Evolutionary conservation across 78 protist species (phyloP), one percentile per base, ranked within the genome.

Genomic region (Dictyostelium capitatum): DNA sequence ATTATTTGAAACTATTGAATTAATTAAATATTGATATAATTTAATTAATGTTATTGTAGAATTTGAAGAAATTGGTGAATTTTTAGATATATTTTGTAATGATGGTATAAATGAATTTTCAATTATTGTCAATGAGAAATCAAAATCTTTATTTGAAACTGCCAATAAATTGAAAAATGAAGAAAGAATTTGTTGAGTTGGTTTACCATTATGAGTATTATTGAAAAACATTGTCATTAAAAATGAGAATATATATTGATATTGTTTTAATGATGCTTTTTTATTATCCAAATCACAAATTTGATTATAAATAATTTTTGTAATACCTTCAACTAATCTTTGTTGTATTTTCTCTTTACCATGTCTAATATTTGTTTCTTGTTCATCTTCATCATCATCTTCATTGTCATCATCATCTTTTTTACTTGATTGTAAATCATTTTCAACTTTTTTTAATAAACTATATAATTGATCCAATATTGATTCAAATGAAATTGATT

Each of bases 261-360:
- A 79, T 15, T 46, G 48, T 79, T 51, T 32, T 4, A 79, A 56
- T 32, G 54, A 46, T 32, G 46, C 25, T n/a, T 82, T 46, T 54
- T 56, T 79, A 79, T 79, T 48, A 4, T 80, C n/a, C 41, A 23
- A 59, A 43, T 80, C 41, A 54, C 59, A 43, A 37, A 80, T 23
- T 80, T 80, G 87, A 80, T 80, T 56, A 25, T 30, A 62, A 46
- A 80, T 15, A 17, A 62, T n/a, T 48, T 80, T 80, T 62, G 87
- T 62, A 37, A 80, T 20, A 56, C 87, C 87, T 62, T 80, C 87
- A 41, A 80, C 57, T 19, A 80, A 32, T 62, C 41, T 59, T 28
- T 37, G 54, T 30, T 41, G 41, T 15, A 77, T 77, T 25, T 46
- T 73, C n/a, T 75, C 82, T 37, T 48, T 50, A 20, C 28, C 46